These are phyloP conservation scores for Calonectria pseudoturangicola DNA, from an alignment of 2,329 filamentous ascomycete genomes.

Conservation along the genomic window DNA sequence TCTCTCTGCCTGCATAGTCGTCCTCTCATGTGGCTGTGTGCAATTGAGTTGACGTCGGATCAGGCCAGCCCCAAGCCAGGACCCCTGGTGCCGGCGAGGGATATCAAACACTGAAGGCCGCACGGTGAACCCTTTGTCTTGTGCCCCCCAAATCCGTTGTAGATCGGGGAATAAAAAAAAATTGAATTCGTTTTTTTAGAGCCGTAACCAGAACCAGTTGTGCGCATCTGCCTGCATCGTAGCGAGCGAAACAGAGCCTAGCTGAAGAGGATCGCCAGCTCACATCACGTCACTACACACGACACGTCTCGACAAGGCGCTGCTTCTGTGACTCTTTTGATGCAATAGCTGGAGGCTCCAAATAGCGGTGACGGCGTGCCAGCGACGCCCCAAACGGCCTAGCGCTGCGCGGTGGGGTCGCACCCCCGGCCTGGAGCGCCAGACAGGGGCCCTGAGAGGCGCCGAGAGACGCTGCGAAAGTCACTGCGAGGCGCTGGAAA, in stretches of 20 bases:
- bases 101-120: slow-evolving; percentile 32
- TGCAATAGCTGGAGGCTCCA: slow-evolving; percentile 43
- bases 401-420: slow-evolving; percentile 37
- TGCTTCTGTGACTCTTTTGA: slow-evolving; percentile 37
- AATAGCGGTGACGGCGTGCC: slow-evolving; percentile 55
- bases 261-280: slow-evolving; percentile 37
- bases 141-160: slow-evolving; percentile 1
- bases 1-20: not conserved
- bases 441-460: slow-evolving; percentile 24
- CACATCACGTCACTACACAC: slow-evolving; percentile 32
- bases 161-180: slow-evolving; percentile 30
- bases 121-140: slow-evolving; percentile 28
- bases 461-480: slow-evolving; percentile 30
- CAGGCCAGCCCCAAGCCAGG: slow-evolving; percentile 15
- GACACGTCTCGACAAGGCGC: slow-evolving; percentile 25
- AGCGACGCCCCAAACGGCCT: slow-evolving; percentile 43
- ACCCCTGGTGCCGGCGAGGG: slow-evolving; percentile 24
- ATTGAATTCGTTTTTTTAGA: not conserved
- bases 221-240: slow-evolving; percentile 42
- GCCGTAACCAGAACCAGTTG: slow-evolving; percentile 7
- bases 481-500: slow-evolving; percentile 15
- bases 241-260: slow-evolving; percentile 48
- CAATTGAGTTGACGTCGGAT: slow-evolving; percentile 27
- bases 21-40: not conserved
- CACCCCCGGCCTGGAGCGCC: slow-evolving; percentile 20